Base-by-base conservation (phyloP, 1,284 basidiomycete genomes). In the Pseudozyma sp. region DNA sequence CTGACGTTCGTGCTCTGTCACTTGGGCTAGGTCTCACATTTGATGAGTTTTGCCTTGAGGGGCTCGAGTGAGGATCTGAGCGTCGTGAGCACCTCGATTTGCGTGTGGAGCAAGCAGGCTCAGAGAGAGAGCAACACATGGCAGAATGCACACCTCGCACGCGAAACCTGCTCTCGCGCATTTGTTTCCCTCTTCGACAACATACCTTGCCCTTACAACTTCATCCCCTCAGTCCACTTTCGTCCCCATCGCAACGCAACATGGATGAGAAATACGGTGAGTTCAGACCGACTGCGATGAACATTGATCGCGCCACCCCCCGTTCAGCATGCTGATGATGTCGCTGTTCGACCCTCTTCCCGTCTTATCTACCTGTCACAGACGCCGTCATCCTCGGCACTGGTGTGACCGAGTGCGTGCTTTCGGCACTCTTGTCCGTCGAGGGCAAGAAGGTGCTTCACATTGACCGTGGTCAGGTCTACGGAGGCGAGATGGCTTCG, bases 371-470 rank as follows among this genome's bases (percentile, higher is more conserved):
- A n/a, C 11, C 44, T n/a, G 33, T 19, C 34, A 37, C 60, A 81
- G 79, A 81, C 64, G 79, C 79, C 58, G 69, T 81, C 44, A 81
- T 86, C 53, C 82, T 85, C 57, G 96, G 96, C 77, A 98, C 96
- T 69, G 96, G 96, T 75, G 87, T 99, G 84, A 97, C 96, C 58
- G 97, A 99, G 86, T 99, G 97, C 87, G 95, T 99, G 85, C 90
- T 99, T 93, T 73, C 88, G 95, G 84, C 89, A 19, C 75, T 84
- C 24, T 65, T 99, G 79, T 99, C 96, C 33, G 96, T 99, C 64
- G 96, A 98, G 84, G 96, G 96, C 80, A 97, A 99, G 89, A 99
- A 99, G 88, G 97, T 99, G 77, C 90, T 99, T 45, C 97, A 99
- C 87, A 98, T 99, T 90, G 97, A 99, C 87, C 81, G 96, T 77